These are phyloP conservation scores for Sambucus nigra DNA, from an alignment of 129 eudicot species.

Conservation along the genomic window DNA sequence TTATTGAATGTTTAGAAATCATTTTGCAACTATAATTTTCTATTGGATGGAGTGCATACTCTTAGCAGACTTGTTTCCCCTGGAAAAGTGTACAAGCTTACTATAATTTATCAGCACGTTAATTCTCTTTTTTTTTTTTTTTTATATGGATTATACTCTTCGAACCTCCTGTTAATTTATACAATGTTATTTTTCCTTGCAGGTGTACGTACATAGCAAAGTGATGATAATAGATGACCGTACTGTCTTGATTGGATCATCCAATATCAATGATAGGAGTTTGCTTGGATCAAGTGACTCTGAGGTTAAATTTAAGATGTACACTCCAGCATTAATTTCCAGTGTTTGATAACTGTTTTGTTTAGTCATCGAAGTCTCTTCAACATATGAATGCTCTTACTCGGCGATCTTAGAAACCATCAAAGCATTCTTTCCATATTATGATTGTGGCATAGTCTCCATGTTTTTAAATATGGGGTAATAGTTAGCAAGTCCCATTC, in stretches of 20 bases:
- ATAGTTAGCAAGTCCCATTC: no score
- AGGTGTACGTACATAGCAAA: constrained; percentile 96
- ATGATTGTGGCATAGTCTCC: no score
- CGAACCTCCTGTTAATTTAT: background rate
- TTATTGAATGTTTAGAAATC: background rate
- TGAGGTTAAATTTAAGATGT: constrained; percentile 42
- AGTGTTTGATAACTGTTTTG: background rate
- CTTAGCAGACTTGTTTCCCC: background rate
- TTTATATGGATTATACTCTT: background rate
- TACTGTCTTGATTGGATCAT: constrained; percentile 70
- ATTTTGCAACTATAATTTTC: background rate
- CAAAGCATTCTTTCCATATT: background rate
- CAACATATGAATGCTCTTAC: no score
- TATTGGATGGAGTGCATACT: background rate
- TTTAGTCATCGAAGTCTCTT: background rate
- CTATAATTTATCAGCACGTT: background rate
- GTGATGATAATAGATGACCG: constrained; percentile 89
- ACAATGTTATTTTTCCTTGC: constrained; percentile 10
- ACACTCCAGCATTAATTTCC: background rate
- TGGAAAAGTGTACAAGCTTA: background rate
- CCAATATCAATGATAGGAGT: constrained; percentile 91
- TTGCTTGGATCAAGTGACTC: constrained; percentile 98
- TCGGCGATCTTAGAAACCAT: background rate
- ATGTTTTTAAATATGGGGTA: no score
- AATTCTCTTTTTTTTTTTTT: background rate